A percentile compares a stretch with the other conserved stretches of the same genome.
phyloP scores from a whole-genome alignment of 352 stramenopile species.

The Phytopythium cucurbitacearum region DNA sequence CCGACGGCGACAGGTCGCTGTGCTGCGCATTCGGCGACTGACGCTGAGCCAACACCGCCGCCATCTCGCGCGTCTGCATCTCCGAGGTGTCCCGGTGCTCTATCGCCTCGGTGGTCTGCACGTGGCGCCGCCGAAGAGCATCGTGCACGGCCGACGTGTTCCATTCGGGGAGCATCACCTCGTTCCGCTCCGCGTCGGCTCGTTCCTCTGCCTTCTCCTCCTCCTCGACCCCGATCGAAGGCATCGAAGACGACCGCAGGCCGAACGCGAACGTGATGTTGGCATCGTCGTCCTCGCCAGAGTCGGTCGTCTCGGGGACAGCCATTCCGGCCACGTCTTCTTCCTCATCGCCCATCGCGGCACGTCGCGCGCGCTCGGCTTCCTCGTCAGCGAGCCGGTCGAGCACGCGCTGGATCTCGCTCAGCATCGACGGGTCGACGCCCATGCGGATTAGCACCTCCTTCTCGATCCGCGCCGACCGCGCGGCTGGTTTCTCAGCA shows the following conservation, averaged over 20 bases:
- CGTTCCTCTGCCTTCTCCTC: conserved; percentile 23
- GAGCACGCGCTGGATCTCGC: conserved; percentile 63
- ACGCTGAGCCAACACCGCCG: conserved; percentile 37
- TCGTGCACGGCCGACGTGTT: conserved; percentile 41
- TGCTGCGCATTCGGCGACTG: conserved; percentile 22
- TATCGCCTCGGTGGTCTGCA: conserved; percentile 17
- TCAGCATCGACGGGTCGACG: conserved; percentile 65
- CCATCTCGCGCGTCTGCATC: conserved; percentile 45
- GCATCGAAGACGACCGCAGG: conserved; percentile 15
- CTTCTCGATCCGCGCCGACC: conserved; percentile 70
- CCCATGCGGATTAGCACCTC: conserved; percentile 71
- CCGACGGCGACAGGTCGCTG: conserved; percentile 29
- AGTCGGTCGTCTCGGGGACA: conserved; percentile 16
- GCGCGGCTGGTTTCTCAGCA: conserved; percentile 27
- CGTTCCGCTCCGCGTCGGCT: conserved; percentile 3
- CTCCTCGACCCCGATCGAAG: conserved; percentile 16
- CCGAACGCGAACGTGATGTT: conserved; percentile 54
- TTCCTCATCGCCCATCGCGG: conserved; percentile 10
- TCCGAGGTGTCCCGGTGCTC: conserved; percentile 36
- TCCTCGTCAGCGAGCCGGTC: conserved; percentile 50
- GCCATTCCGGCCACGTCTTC: conserved; percentile 31
- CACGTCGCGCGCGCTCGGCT: conserved; percentile 18
- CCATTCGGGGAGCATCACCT: conserved; percentile 58
- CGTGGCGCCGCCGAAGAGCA: conserved; percentile 50
- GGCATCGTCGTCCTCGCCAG: conserved; percentile 11